Percentiles rank a stretch among this genome's conserved stretches.
phyloP scores from a whole-genome alignment of 768 basidiomycete species.

The Leccinum olivaceopallidum region DNA sequence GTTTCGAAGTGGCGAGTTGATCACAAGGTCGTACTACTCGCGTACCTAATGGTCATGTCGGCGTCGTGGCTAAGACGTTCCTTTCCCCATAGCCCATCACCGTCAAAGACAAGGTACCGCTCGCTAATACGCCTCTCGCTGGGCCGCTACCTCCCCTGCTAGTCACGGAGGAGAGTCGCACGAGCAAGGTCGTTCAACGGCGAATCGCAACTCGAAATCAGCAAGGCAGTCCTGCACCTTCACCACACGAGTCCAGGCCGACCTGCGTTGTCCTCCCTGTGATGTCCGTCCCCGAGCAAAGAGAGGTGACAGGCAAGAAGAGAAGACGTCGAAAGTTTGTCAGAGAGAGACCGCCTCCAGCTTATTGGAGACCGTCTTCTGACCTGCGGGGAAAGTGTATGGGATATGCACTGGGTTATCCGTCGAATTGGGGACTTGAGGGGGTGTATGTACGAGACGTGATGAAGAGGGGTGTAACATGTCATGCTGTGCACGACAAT shows the following conservation, averaged over 20 bases:
- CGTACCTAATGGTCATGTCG: neutral
- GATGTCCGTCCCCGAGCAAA: constrained; percentile 3
- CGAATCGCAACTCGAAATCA: neutral
- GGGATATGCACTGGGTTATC: constrained; percentile 35
- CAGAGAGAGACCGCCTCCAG: constrained; percentile 22
- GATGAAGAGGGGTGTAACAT: constrained; percentile 27
- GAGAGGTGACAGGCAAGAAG: constrained; percentile 1
- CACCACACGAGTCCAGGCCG: constrained; percentile 26
- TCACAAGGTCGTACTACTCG: constrained; percentile 19
- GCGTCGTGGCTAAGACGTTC: constrained; percentile 1
- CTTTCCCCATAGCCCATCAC: constrained; percentile 9
- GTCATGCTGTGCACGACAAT: constrained; percentile 23
- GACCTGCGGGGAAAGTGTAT: constrained; percentile 24
- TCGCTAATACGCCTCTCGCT: neutral
- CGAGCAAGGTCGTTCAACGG: neutral
- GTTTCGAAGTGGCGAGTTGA: constrained; percentile 18
- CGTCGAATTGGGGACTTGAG: constrained; percentile 28
- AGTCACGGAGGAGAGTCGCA: constrained; percentile 24
- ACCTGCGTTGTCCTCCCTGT: constrained; percentile 22
- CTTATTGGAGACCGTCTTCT: constrained; percentile 32
- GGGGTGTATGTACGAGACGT: constrained; percentile 26
- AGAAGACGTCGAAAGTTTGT: constrained; percentile 10
- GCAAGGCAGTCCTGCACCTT: constrained; percentile 1
- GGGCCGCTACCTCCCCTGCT: constrained; percentile 20
- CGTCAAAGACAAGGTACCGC: constrained; percentile 13